Base-by-base conservation (phyloP, 805 yeast species). In the Starmerella bombicola region DNA sequence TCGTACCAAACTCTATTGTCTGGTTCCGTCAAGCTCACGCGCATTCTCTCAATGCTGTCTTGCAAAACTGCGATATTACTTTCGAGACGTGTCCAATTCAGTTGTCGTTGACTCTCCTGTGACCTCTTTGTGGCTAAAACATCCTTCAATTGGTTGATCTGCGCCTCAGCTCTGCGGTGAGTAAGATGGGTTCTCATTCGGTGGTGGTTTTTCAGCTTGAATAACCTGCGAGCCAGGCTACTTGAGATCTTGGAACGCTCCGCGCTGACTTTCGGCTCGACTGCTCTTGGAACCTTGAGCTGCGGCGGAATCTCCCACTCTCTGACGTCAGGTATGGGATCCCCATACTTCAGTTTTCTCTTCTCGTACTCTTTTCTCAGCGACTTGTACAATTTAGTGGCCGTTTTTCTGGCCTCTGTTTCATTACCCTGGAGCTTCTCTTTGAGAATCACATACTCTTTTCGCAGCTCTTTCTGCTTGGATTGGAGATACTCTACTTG, bases 231-330 rank as follows among this genome's bases (percentile, higher is more conserved):
- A 7, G 21, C 10, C 10, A 32, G 15, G 17, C 6, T 9, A 10
- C 6, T 12, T 25, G 12, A 7, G 8, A 25, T 5, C n/a, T 6
- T 4, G 7, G 25, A 20, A 9, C 25, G 23, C 7, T 8, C 6
- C 12, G 22, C 40, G 30, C 20, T 24, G 33, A 15, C 28, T 22
- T 23, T 20, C 21, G 41, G 43, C 19, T 3, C 25, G 6, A 3
- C 12, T 10, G 23, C 23, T 12, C 3, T 4, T 4, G 43, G 43
- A 16, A 22, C 23, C 9, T 12, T 4, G 12, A 33, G 25, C 21
- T 4, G 30, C 9, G 13, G 16, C 4, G 40, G 38, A 24, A 42
- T 38, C 21, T 38, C 40, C 46, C 46, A 42, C 18, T 24, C 22
- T 21, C 15, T 24, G 22, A 37, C 22, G 5, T 37, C 37, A 12